Evolutionary conservation across 176 grass and related monocot genomes (phyloP), one percentile per base, ranked within the genome.

Genomic region (Elymus sibiricus): DNA sequence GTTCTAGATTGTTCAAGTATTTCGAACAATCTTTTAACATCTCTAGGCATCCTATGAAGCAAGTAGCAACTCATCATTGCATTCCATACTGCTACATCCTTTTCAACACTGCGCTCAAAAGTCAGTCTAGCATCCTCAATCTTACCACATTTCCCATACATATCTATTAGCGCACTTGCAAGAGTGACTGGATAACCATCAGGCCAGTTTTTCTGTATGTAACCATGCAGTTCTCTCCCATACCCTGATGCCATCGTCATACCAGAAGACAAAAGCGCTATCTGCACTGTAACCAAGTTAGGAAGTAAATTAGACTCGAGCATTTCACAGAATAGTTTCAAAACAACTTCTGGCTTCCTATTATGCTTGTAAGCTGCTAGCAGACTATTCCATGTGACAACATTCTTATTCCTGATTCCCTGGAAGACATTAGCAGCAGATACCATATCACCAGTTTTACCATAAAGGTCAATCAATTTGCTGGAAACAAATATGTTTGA

Each of bases 71-170:
- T 44, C 88, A 90, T 86, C 79, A 95, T 88, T 78, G 88, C 65
- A 63, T 94, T 92, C 87, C 90, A 94, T 90, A 89, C 85, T 53
- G 82, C 87, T 86, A 92, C 70, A 24, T 94, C 93, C 74, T 86
- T 92, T 77, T 85, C 56, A 88, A 40, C 59, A 79, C 74, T 71
- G 59, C 34, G 37, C 31, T 88, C 69, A 37, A 94, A 88, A 55
- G 90, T 66, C 62, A 59, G 72, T 76, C 76, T 92, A 75, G 87
- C 93, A 77, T 85, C 87, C 68, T 85, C 69, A 86, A 94, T 77
- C 87, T 81, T 90, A 70, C 92, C 92, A 80, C 87, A 94, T 92
- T 90, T 94, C 25, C 87, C 85, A 83, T 94, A 94, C 90, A 92
- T 92, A 85, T 88, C 79, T 74, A 92, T 90, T 47, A 94, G 70